Percentiles rank a stretch among this genome's conserved stretches.
phyloP scores from a whole-genome alignment of 139 green algal genomes.

The Marvania coccoides region DNA sequence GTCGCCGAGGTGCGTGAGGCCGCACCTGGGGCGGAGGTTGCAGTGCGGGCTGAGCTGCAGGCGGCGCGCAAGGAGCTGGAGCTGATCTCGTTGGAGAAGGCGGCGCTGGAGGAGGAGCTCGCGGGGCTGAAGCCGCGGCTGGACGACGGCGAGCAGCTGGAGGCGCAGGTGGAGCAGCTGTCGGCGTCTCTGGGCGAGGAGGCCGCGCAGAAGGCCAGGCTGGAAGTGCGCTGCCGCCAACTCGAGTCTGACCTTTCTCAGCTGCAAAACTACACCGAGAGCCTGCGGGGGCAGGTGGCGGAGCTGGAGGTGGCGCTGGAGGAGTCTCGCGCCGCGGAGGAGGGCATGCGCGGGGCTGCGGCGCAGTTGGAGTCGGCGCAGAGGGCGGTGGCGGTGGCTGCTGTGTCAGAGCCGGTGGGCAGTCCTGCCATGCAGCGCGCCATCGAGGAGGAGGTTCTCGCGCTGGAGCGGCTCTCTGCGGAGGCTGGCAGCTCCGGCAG shows the following conservation, averaged over 20 bases:
- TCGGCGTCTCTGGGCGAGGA: conserved; percentile 5
- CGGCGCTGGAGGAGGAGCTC: neutral
- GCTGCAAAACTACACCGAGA: conserved; percentile 7
- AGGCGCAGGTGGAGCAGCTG: conserved; percentile 26
- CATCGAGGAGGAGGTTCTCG: conserved; percentile 13
- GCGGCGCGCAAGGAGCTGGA: neutral
- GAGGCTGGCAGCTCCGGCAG: too few relatives aligned
- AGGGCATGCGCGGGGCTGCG: neutral
- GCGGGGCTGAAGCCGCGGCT: neutral
- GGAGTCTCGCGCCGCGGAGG: conserved; percentile 5
- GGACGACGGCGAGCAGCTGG: conserved; percentile 10
- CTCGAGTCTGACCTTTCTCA: conserved; percentile 13
- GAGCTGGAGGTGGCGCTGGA: conserved; percentile 15
- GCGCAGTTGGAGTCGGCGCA: conserved; percentile 16
- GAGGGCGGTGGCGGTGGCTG: neutral
- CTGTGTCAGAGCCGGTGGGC: neutral
- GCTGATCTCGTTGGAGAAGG: neutral
- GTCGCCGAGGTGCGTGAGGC: neutral
- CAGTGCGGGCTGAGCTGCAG: neutral
- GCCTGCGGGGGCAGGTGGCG: conserved; percentile 13
- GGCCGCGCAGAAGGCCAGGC: neutral
- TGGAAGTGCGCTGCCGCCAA: conserved; percentile 6
- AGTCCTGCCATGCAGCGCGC: conserved; percentile 11
- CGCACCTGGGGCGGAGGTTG: neutral
- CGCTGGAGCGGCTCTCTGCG: conserved; percentile 14